Conservation (phyloP, 2,329 filamentous ascomycete genomes). For the Tolypocladium tundrense region DNA sequence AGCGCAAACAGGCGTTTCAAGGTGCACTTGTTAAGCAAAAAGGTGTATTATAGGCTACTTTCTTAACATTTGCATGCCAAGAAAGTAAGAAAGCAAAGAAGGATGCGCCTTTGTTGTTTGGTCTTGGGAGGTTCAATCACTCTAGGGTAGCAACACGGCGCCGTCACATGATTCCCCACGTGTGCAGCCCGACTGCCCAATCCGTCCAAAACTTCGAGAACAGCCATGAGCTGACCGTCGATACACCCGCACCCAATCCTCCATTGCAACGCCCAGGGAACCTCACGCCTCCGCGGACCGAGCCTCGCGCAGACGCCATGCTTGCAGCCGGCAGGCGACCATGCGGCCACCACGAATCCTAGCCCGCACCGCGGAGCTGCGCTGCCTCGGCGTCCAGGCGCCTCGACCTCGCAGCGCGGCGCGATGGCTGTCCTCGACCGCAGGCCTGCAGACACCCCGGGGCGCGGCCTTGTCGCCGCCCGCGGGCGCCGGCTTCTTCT, state of each 20-base stretch:
- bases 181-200: neutral
- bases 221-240: neutral
- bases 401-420: slow-evolving; percentile 5
- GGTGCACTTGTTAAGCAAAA: too few relatives aligned
- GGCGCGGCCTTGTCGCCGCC: slow-evolving; percentile 9
- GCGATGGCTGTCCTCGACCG: slow-evolving; percentile 21
- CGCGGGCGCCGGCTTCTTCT: slow-evolving; percentile 17
- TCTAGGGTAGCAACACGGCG: neutral
- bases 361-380: slow-evolving; percentile 1
- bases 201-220: neutral
- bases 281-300: neutral
- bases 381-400: neutral
- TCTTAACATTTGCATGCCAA: too few relatives aligned
- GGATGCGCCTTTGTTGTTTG: too few relatives aligned
- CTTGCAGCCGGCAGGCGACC: neutral
- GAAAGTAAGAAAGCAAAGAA: too few relatives aligned
- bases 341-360: slow-evolving; percentile 17
- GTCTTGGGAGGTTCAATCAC: too few relatives aligned
- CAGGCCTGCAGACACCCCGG: slow-evolving; percentile 12
- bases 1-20: too few relatives aligned
- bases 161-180: neutral
- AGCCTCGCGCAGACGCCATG: neutral
- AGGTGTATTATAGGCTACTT: too few relatives aligned
- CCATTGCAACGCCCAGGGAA: neutral
- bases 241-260: neutral